Evolutionary conservation across 306 rosid species (phyloP), one percentile per base, ranked within the genome.

Genomic region (Morella rubra): DNA sequence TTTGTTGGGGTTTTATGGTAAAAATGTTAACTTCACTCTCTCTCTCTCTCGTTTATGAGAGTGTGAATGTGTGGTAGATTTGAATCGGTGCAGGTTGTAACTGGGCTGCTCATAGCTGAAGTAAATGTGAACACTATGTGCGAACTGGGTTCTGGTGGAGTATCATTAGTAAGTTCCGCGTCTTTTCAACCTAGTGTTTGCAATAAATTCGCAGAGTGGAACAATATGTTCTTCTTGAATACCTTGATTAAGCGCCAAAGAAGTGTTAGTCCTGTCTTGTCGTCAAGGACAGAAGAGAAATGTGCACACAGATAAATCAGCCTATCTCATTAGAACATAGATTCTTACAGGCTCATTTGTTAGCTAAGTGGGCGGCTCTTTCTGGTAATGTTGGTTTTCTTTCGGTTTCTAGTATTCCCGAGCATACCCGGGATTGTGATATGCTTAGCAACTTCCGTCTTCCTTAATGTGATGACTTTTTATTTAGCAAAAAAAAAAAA

Each of bases 51-150:
- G 7, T 32, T 67, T 15, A 19, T 64, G 58, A 67, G 53, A 19
- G 51, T 58, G 72, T 59, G 67, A 65, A 40, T 59, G 3, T 59
- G 61, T 32, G n/a, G 18, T 20, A 56, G 60, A 46, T 51, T 61
- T 41, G 42, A 80, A 69, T 19, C 66, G 22, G 18, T 84, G 76
- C 89, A 93, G 96, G 93, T 89, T 79, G 93, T 79, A 55, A 92
- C 96, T 16, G 97, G 97, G 76, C 81, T 90, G 71, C 90, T 90
- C 51, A 15, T 92, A 70, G 93, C 97, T 72, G 90, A 90, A 92
- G 97, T 87, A 20, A 92, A 90, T 76, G 88, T 90, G 46, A 89
- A 84, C 77, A 90, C 97, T 71, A 90, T 92, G 97, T 83, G 91
- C 54, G 91, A 92, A 77, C 87, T 90, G 42, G 97, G 97, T 81